These are phyloP conservation scores for Pleurotus pulmonarius DNA, from an alignment of 768 basidiomycete genomes.

Conservation along the genomic window DNA sequence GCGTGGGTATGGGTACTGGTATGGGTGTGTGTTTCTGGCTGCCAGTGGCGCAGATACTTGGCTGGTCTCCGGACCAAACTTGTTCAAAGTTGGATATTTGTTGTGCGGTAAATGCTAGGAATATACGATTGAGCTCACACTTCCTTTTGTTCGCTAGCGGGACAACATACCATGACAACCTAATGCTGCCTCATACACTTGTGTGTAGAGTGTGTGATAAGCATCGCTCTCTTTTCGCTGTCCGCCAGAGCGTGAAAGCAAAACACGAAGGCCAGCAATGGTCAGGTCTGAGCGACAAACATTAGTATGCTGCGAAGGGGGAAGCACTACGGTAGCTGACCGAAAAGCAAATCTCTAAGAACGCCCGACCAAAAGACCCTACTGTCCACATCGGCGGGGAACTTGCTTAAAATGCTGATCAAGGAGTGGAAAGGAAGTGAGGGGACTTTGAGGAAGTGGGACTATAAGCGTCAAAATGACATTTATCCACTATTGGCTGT, in stretches of 20 bases:
- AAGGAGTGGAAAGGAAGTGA: slow-evolving; percentile 80
- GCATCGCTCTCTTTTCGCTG: slow-evolving; percentile 30
- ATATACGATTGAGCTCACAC: not conserved
- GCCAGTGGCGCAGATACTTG: too few species aligned
- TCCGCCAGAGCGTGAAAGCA: slow-evolving; percentile 47
- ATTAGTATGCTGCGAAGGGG: not conserved
- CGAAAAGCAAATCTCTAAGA: slow-evolving; percentile 64
- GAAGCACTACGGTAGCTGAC: slow-evolving; percentile 33
- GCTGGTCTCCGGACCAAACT: slow-evolving; percentile 20
- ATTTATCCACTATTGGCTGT: not conserved
- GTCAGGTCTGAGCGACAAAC: not conserved
- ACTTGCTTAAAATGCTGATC: slow-evolving; percentile 70
- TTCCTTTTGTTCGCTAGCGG: not conserved
- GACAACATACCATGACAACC: slow-evolving; percentile 50
- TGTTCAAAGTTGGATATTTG: slow-evolving; percentile 47
- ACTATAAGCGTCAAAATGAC: slow-evolving; percentile 37
- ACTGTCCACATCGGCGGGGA: slow-evolving; percentile 73
- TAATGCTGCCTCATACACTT: slow-evolving; percentile 47
- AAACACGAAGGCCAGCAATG: slow-evolving; percentile 52
- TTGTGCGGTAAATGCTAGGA: slow-evolving; percentile 59
- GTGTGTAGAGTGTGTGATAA: slow-evolving; percentile 31
- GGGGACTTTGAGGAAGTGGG: slow-evolving; percentile 84
- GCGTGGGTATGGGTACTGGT: too few species aligned
- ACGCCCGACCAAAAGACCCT: slow-evolving; percentile 68
- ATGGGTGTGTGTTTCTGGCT: too few species aligned